Conservation (phyloP, 2,329 filamentous ascomycete genomes). For the Shiraia sp. region DNA sequence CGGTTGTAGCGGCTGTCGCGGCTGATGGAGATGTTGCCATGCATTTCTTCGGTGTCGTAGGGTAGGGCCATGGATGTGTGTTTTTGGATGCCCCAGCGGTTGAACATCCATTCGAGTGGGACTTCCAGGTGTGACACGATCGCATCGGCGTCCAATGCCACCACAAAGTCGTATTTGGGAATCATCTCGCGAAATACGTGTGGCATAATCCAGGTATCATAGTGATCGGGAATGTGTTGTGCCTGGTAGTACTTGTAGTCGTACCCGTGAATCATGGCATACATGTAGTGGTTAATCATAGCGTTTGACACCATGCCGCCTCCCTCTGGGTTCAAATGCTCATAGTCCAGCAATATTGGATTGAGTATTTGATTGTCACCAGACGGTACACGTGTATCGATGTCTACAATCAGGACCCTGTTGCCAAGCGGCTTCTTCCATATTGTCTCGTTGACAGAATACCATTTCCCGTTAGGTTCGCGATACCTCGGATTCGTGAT, state of each 20-base stretch:
- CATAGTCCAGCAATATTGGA: constrained; percentile 24
- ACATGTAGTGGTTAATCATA: constrained; percentile 20
- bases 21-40: constrained; percentile 23
- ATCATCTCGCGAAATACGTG: constrained; percentile 46
- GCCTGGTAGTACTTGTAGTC: constrained; percentile 52
- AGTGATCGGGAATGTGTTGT: constrained; percentile 37
- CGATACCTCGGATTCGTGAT: constrained; percentile 10
- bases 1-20: constrained; percentile 41
- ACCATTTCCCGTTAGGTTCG: constrained; percentile 17
- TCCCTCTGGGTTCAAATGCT: constrained; percentile 23
- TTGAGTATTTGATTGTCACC: constrained; percentile 26
- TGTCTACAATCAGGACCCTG: constrained; percentile 30
- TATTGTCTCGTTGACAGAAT: constrained; percentile 5
- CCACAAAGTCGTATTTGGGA: constrained; percentile 48
- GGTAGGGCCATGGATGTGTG: constrained; percentile 49
- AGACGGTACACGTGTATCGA: constrained; percentile 33
- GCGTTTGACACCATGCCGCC: constrained; percentile 26
- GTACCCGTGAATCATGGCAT: constrained; percentile 50
- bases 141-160: constrained; percentile 53
- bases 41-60: constrained; percentile 33
- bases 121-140: constrained; percentile 49
- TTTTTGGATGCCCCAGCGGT: constrained; percentile 50
- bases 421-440: constrained; percentile 30
- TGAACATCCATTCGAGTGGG: constrained; percentile 55
- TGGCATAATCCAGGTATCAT: constrained; percentile 51